Conservation (phyloP, 257 asterid genomes). For the Solanum bukasovii region DNA sequence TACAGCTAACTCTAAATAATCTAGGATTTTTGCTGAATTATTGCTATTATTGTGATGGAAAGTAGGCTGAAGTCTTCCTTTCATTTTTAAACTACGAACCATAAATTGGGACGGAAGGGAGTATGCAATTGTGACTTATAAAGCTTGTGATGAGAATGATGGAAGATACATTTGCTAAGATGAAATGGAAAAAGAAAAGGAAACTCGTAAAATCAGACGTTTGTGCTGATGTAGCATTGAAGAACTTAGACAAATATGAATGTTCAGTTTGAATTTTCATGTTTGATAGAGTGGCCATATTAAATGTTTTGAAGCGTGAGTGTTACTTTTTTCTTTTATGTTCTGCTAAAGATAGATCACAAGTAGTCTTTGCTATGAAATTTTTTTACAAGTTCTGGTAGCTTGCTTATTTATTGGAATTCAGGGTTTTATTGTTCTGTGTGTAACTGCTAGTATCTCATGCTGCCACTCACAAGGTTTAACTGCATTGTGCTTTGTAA, state of each 20-base stretch:
- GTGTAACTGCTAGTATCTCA: neutral
- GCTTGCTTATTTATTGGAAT: neutral
- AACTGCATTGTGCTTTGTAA: neutral
- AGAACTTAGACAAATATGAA: neutral
- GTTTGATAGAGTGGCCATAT: neutral
- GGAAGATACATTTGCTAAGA: neutral
- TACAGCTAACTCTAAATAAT: neutral
- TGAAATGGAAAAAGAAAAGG: neutral
- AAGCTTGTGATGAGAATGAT: neutral
- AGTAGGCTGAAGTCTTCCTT: neutral
- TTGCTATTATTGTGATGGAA: neutral
- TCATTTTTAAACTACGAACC: neutral
- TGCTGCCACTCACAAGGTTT: neutral
- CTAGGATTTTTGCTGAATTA: neutral
- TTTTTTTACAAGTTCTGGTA: neutral
- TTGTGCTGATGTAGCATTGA: neutral
- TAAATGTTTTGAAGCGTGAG: neutral
- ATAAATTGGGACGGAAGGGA: neutral
- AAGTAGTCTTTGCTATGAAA: neutral
- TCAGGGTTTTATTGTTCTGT: neutral
- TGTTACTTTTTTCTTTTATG: too few species aligned
- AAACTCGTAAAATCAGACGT: neutral
- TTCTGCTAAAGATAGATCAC: neutral
- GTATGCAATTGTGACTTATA: neutral
- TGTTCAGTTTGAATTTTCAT: neutral